A percentile compares a stretch with the other conserved stretches of the same genome.
phyloP scores from a whole-genome alignment of 495 filamentous ascomycete species.

The Glonium stellatum region DNA sequence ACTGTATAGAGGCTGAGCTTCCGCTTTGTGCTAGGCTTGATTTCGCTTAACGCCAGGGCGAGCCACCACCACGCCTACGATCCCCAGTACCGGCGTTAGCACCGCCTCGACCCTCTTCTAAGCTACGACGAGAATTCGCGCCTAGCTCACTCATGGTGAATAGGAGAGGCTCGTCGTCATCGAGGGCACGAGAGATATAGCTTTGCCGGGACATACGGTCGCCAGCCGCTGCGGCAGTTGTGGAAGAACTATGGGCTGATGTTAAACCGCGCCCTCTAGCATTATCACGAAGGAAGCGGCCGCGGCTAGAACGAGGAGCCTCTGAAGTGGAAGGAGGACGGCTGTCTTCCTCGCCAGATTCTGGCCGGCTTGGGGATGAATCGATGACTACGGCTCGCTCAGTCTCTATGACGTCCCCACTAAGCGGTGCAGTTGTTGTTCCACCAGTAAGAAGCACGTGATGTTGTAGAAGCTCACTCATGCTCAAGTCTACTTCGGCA shows the following conservation, averaged over 20 bases:
- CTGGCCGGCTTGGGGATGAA: slow-evolving; percentile 11
- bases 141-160: slow-evolving; percentile 87
- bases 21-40: not conserved
- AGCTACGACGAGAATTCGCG: slow-evolving; percentile 55
- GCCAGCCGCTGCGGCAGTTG: slow-evolving; percentile 33
- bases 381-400: not conserved
- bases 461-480: slow-evolving; percentile 29
- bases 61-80: slow-evolving; percentile 9
- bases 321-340: slow-evolving; percentile 23
- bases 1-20: no score
- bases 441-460: slow-evolving; percentile 17
- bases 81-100: slow-evolving; percentile 23
- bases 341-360: slow-evolving; percentile 19
- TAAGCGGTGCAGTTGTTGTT: not conserved
- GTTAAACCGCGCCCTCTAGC: slow-evolving; percentile 32
- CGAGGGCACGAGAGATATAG: slow-evolving; percentile 33
- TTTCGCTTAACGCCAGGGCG: not conserved
- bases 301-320: slow-evolving; percentile 11
- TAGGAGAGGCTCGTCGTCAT: slow-evolving; percentile 74
- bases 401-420: not conserved
- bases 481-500: slow-evolving; percentile 31
- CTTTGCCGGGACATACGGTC: slow-evolving; percentile 36
- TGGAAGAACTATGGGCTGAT: slow-evolving; percentile 35
- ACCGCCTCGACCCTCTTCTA: slow-evolving; percentile 53
- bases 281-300: not conserved